Conservation (phyloP, 1,284 basidiomycete genomes). For the Cryptococcus sp. region DNA sequence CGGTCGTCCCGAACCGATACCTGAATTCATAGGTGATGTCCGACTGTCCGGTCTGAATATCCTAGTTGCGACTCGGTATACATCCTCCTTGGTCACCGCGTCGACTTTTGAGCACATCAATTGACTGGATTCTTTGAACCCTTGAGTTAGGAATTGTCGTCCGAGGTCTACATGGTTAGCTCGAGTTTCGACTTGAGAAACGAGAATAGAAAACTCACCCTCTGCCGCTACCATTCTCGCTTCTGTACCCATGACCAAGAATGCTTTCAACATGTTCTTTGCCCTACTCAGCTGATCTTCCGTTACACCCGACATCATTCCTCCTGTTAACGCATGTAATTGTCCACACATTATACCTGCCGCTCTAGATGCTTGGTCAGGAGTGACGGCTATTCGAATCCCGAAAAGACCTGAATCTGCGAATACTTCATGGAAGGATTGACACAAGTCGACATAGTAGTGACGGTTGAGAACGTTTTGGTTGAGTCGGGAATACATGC, state of each 20-base stretch:
- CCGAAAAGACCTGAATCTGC: conserved; percentile 92
- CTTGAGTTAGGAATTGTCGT: conserved; percentile 82
- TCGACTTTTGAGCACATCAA: conserved; percentile 94
- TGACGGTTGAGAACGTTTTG: conserved; percentile 96
- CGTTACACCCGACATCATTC: conserved; percentile 42
- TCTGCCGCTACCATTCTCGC: conserved; percentile 85
- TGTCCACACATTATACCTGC: conserved; percentile 84
- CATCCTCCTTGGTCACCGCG: conserved; percentile 61
- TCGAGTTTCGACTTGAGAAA: neutral
- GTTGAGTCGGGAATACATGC: conserved; percentile 97
- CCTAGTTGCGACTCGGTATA: conserved; percentile 43
- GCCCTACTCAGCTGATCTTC: conserved; percentile 70
- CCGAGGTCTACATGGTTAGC: conserved; percentile 45
- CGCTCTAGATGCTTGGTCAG: conserved; percentile 60
- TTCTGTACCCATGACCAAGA: conserved; percentile 93
- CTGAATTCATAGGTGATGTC: conserved; percentile 36
- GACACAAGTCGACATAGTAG: conserved; percentile 90
- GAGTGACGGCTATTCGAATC: conserved; percentile 83
- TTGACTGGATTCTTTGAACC: conserved; percentile 74
- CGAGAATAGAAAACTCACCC: conserved; percentile 51
- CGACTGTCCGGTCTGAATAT: conserved; percentile 32
- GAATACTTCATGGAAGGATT: conserved; percentile 98
- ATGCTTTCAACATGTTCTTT: conserved; percentile 93
- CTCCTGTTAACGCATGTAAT: conserved; percentile 50
- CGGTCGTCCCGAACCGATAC: conserved; percentile 45